Conservation (phyloP, 2,329 filamentous ascomycete genomes). For the Fusarium austroafricanum region DNA sequence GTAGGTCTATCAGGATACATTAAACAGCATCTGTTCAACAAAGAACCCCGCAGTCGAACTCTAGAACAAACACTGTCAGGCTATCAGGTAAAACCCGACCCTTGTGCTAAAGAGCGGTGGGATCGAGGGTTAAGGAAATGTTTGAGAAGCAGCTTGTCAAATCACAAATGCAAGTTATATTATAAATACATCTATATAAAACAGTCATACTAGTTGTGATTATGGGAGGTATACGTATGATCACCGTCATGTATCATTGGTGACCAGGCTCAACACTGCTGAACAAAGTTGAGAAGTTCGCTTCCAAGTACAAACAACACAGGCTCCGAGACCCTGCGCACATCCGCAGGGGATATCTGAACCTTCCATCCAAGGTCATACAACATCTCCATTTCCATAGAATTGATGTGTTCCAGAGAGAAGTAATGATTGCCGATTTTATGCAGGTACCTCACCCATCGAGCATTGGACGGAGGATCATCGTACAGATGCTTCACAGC, state of each 20-base stretch:
- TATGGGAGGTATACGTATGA: too few relatives aligned
- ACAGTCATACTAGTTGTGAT: too few relatives aligned
- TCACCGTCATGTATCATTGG: too few relatives aligned
- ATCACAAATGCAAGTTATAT: background rate
- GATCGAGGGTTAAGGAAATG: background rate
- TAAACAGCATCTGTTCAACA: too few relatives aligned
- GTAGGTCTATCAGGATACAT: too few relatives aligned
- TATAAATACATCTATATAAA: too few relatives aligned
- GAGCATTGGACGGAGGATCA: background rate
- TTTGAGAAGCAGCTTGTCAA: background rate
- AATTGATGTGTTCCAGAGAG: background rate
- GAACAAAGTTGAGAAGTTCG: background rate
- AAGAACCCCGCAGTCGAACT: too few relatives aligned
- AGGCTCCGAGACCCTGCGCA: constrained; percentile 3
- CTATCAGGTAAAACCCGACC: too few relatives aligned
- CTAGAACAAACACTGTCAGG: too few relatives aligned
- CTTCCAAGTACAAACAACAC: background rate
- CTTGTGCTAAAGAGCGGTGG: too few relatives aligned
- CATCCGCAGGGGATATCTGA: background rate
- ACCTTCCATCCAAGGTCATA: background rate
- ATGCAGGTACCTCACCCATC: background rate
- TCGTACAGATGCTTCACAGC: constrained; percentile 3
- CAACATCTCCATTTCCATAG: constrained; percentile 5
- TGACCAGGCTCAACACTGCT: background rate
- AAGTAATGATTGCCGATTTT: background rate